phyloP scores from a whole-genome alignment of 2,329 filamentous ascomycete genomes.

The Pyricularia grisea region DNA sequence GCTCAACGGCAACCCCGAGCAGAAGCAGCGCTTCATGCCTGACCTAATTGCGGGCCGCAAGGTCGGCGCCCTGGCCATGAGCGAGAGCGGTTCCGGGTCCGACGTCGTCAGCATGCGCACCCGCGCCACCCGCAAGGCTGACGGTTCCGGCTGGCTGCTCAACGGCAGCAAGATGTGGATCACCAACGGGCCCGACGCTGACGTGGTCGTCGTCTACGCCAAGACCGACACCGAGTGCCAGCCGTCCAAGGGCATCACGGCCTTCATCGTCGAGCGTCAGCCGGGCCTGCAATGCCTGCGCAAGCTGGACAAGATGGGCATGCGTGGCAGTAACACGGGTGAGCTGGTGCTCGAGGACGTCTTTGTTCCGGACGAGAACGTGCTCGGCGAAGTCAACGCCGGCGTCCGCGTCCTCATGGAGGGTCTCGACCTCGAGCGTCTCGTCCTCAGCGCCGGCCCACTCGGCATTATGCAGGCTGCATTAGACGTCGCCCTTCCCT shows the following conservation, averaged over 20 bases:
- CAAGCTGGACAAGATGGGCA: slow-evolving; percentile 96
- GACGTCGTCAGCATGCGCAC: slow-evolving; percentile 97
- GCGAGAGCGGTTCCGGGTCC: slow-evolving; percentile 79
- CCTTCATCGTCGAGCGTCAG: slow-evolving; percentile 74
- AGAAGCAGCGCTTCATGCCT: slow-evolving; percentile 75
- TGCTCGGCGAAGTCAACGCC: slow-evolving; percentile 70
- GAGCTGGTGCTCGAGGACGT: slow-evolving; percentile 87
- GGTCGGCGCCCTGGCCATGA: slow-evolving; percentile 90
- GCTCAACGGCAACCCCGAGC: slow-evolving; percentile 70
- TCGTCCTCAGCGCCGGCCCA: slow-evolving; percentile 85
- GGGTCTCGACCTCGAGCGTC: slow-evolving; percentile 83
- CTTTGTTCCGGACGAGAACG: slow-evolving; percentile 74
- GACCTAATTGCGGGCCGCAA: slow-evolving; percentile 70
- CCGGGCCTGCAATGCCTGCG: slow-evolving; percentile 77
- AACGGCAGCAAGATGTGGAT: slow-evolving; percentile 99
- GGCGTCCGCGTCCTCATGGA: slow-evolving; percentile 94
- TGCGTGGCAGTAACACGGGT: slow-evolving; percentile 94
- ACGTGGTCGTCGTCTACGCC: slow-evolving; percentile 89
- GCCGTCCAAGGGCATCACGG: slow-evolving; percentile 79
- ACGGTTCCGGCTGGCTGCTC: slow-evolving; percentile 77
- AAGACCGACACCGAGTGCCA: slow-evolving; percentile 73
- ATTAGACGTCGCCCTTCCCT: slow-evolving; percentile 79
- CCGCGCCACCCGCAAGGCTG: slow-evolving; percentile 59
- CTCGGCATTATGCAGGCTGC: slow-evolving; percentile 90
- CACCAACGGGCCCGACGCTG: slow-evolving; percentile 93